Percentiles rank a stretch among this genome's conserved stretches.
phyloP scores from a whole-genome alignment of 2,329 filamentous ascomycete genomes.

The Monosporascus sp. region DNA sequence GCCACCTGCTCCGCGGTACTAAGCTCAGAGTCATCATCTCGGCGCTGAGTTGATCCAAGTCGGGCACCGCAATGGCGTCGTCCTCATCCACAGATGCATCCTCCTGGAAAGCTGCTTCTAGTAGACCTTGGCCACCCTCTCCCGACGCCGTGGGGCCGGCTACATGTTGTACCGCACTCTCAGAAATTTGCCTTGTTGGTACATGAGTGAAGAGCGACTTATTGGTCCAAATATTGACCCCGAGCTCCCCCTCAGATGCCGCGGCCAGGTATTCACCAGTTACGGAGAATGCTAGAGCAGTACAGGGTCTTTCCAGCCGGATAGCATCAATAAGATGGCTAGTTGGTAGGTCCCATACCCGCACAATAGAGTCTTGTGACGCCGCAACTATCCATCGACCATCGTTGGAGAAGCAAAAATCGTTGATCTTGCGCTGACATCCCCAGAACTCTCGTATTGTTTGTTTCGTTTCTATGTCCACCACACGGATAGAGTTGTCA shows the following conservation, averaged over 20 bases:
- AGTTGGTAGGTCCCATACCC: conserved; percentile 93
- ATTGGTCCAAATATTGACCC: conserved; percentile 96
- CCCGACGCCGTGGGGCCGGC: conserved; percentile 72
- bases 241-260: conserved; percentile 73
- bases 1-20: conserved; percentile 88
- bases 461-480: conserved; percentile 86
- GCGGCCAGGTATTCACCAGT: conserved; percentile 95
- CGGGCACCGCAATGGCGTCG: conserved; percentile 49
- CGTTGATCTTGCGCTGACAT: conserved; percentile 66
- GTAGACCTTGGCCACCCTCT: conserved; percentile 69
- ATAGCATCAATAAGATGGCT: conserved; percentile 94
- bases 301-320: conserved; percentile 72
- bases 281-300: conserved; percentile 77
- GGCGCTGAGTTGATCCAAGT: conserved; percentile 71
- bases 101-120: conserved; percentile 71
- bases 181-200: conserved; percentile 77
- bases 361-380: conserved; percentile 72
- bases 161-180: conserved; percentile 64
- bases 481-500: conserved; percentile 79
- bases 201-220: conserved; percentile 85
- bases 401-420: conserved; percentile 86
- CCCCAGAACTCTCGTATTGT: conserved; percentile 92
- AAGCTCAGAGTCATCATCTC: conserved; percentile 86
- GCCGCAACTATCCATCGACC: conserved; percentile 91
- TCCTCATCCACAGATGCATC: conserved; percentile 44